Percentiles rank a stretch among this genome's conserved stretches.
Evolutionary conservation across 2,329 filamentous ascomycete species (phyloP).

Genomic region (Hirsutella minnesotensis): DNA sequence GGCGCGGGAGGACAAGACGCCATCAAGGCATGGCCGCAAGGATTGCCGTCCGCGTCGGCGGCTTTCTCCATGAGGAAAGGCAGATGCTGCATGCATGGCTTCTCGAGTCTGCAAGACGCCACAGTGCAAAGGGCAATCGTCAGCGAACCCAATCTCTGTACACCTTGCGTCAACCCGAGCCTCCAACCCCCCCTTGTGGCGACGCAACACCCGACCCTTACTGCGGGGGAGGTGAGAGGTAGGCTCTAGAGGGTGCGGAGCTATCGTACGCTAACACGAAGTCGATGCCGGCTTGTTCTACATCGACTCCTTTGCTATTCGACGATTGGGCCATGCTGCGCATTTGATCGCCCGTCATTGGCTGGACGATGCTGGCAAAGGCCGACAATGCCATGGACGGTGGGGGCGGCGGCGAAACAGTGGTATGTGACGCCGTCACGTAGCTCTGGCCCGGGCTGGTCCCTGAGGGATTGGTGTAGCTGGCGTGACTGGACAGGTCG

Average conservation of each 20-base stretch:
- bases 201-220: conserved; percentile 16
- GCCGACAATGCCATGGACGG: conserved; percentile 28
- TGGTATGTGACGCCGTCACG: conserved; percentile 29
- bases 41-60: conserved; percentile 47
- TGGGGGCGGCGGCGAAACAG: conserved; percentile 36
- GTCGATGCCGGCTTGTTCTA: conserved; percentile 77
- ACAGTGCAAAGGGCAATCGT: conserved; percentile 26
- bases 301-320: conserved; percentile 42
- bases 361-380: conserved; percentile 12
- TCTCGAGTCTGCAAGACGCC: conserved; percentile 60
- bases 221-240: conserved; percentile 52
- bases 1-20: conserved; percentile 71
- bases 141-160: conserved; percentile 23
- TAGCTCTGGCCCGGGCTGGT: conserved; percentile 52
- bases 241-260: conserved; percentile 45
- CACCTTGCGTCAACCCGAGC: conserved; percentile 7
- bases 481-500: conserved; percentile 33
- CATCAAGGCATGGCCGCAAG: conserved; percentile 89
- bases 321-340: conserved; percentile 14
- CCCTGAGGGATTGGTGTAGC: conserved; percentile 32
- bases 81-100: conserved; percentile 85
- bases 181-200: conserved; percentile 1
- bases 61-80: conserved; percentile 60
- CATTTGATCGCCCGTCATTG: conserved; percentile 20
- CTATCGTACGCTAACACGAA: conserved; percentile 80